phyloP scores from a whole-genome alignment of 2,329 filamentous ascomycete species.

The Fusarium lyarnte region DNA sequence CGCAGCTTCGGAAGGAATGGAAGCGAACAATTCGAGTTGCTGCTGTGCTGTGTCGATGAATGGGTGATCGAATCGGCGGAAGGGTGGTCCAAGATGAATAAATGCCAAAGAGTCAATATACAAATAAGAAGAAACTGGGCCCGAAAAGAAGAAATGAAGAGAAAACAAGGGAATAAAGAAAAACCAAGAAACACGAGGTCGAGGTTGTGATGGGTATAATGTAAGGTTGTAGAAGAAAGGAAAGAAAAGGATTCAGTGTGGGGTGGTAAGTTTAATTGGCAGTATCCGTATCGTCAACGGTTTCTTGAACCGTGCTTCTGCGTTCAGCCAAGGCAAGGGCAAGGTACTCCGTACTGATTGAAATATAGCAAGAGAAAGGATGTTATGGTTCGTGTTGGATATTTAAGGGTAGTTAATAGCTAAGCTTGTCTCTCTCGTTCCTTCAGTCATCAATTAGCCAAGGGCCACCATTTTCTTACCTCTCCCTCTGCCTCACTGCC shows the following conservation, averaged over 20 bases:
- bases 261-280: slow-evolving; percentile 20
- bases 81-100: not conserved
- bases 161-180: not conserved
- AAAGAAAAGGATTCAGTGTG: slow-evolving; percentile 14
- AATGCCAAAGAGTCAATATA: not conserved
- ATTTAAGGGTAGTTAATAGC: not conserved
- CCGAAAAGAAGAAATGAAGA: slow-evolving; percentile 7
- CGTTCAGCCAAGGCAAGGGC: not conserved
- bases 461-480: slow-evolving; percentile 24
- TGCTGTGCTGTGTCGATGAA: slow-evolving; percentile 5
- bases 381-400: not conserved
- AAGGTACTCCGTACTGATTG: not conserved
- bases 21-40: not conserved
- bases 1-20: not conserved
- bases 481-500: slow-evolving; percentile 14
- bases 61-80: not conserved
- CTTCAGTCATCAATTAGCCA: not conserved
- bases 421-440: not conserved
- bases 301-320: slow-evolving; percentile 9
- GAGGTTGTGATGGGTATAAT: slow-evolving; percentile 15
- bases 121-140: not conserved
- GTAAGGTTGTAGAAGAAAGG: not conserved
- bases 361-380: not conserved
- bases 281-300: slow-evolving; percentile 30
- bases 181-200: slow-evolving; percentile 5